These are phyloP conservation scores for Trichoderma atroviride DNA, from an alignment of 2,329 filamentous ascomycete species.

Conservation along the genomic window DNA sequence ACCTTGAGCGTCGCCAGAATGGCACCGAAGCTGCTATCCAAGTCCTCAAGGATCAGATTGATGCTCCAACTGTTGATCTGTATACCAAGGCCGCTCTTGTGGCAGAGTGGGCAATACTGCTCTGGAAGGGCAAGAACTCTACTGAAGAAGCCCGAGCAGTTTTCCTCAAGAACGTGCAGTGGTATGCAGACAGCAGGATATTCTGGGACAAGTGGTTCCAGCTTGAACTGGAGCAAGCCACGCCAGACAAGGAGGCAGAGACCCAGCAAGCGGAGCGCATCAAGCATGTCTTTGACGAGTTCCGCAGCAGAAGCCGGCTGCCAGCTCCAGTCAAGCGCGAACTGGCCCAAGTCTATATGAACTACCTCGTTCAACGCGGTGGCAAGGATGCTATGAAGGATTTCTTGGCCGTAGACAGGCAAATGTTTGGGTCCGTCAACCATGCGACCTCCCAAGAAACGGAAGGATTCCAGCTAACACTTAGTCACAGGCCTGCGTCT, in stretches of 20 bases:
- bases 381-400: constrained; percentile 83
- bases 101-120: constrained; percentile 80
- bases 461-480: constrained; percentile 24
- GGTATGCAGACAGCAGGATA: constrained; percentile 79
- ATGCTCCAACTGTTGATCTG: constrained; percentile 69
- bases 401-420: constrained; percentile 79
- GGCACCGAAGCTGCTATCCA: constrained; percentile 84
- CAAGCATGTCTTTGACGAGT: constrained; percentile 75
- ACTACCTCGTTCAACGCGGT: constrained; percentile 80
- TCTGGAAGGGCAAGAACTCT: constrained; percentile 86
- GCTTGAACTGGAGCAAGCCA: constrained; percentile 80
- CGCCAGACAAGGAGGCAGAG: background rate
- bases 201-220: constrained; percentile 91
- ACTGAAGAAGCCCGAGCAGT: constrained; percentile 79
- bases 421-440: constrained; percentile 75
- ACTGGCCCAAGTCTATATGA: constrained; percentile 76
- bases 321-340: constrained; percentile 69
- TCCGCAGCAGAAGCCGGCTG: constrained; percentile 73
- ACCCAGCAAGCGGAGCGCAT: constrained; percentile 68
- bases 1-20: constrained; percentile 79
- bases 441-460: background rate
- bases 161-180: constrained; percentile 79
- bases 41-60: constrained; percentile 79
- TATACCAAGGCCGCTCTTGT: constrained; percentile 85
- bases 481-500: constrained; percentile 31